Evolutionary conservation across 352 stramenopile species (phyloP), one percentile per base, ranked within the genome.

Genomic region (Phytophthora ramorum): DNA sequence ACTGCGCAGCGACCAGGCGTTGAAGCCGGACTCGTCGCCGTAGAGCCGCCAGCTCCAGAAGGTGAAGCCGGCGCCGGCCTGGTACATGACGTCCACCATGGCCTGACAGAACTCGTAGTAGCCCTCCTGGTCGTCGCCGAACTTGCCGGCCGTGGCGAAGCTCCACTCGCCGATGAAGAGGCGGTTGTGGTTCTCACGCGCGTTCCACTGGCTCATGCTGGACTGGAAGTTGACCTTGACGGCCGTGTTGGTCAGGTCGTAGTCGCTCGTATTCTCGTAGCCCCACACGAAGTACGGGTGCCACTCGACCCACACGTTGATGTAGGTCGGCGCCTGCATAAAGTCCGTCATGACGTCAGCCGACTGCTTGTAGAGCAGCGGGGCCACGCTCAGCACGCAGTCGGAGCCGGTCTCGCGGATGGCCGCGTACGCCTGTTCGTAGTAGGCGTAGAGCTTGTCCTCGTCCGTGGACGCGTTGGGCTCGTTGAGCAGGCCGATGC

Each of bases 271-370:
- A n/a, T 87, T 46, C 52, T 93, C 81, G 55, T 83, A 93, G 45
- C 87, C 85, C 87, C 83, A 95, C 24, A 95, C 69, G 48, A 92
- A 92, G 68, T 94, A 94, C 32, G 71, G 81, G 38, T 92, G 86
- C 83, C 83, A 94, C 52, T 95, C 87, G 56, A 91, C 71, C 84
- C 87, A 96, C 14, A 96, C 81, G 54, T 96, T 96, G 14, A 47
- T 79, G 58, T 78, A 89, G 24, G 64, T 53, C 0, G 78, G 76
- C 8, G 70, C 70, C 48, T 71, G 37, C 71, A 93, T 79, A 35
- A 95, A 76, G 16, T 66, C 82, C 2, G 74, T 71, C 73, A 92
- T 82, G 22, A 75, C 64, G 45, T 83, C 74, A 0, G 83, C 75
- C 10, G 35, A 78, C 19, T 93, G 85, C 24, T 89, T 75, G 60